Evolutionary conservation across 805 yeast genomes (phyloP), one percentile per base, ranked within the genome.

Genomic region (Tetrapisispora phaffii): DNA sequence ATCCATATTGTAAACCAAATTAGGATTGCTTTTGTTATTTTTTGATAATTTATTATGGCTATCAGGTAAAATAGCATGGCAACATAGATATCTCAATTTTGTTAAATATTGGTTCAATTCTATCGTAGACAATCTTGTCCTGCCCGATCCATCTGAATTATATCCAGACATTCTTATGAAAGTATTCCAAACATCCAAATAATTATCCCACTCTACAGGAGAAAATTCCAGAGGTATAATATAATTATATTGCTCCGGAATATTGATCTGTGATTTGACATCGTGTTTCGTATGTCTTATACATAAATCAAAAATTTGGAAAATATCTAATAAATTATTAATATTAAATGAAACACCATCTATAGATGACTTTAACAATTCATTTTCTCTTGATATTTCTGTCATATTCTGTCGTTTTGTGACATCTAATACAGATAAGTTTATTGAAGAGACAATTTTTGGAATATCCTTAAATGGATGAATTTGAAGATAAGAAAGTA

Each of bases 201-300:
- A 93, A 55, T 85, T 81, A 57, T 85, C 87, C 56, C 84, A 83
- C 59, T 93, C 98, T 19, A 93, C 76, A 0, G 86, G 79, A 3
- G 84, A 79, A 60, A 93, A 84, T 2, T 88, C 86, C 17, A 85
- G 70, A 1, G 85, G 72, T 41, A 93, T 62, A 39, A 88, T 67
- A 9, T 79, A 70, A 42, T 95, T 71, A 3, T 72, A 71, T 59
- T 93, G 98, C 0, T 78, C 77, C 0, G 98, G 98, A 9, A 93
- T 68, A 34, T 70, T 59, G 15, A 93, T 79, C 54, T 90, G 94
- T 39, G 76, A 72, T 31, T 77, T 75, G 0, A 93, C 96, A 81
- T 83, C 79, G 13, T 79, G 74, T 55, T 87, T 88, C 0, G 96
- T 83, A 58, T 93, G 97, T 31, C 98, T 68, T 9, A 63, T 59